Percentiles rank a stretch among this genome's conserved stretches.
These are phyloP conservation scores for Stromatinia cepivora DNA, from an alignment of 2,329 filamentous ascomycete species.

Conservation along the genomic window DNA sequence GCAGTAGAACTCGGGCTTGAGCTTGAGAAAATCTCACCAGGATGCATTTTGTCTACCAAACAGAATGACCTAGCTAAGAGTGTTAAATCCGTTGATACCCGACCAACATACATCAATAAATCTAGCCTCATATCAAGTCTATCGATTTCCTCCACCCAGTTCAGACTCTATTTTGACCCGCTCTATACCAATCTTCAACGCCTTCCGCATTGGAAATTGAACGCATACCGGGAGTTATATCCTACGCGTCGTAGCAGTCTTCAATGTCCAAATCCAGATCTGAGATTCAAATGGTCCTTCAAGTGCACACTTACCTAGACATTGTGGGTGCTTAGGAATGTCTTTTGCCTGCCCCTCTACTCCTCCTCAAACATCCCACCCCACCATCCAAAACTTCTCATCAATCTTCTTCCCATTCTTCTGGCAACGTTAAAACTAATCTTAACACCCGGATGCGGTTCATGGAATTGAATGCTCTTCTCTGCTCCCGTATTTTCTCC, in stretches of 20 bases:
- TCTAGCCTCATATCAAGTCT: no score
- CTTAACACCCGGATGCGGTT: not conserved
- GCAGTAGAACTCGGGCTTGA: no score
- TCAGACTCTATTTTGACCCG: no score
- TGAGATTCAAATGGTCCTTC: not conserved
- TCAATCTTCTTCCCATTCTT: not conserved
- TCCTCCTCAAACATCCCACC: conserved; percentile 1
- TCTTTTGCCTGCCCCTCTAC: not conserved
- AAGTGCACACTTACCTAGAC: not conserved
- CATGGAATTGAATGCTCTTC: not conserved
- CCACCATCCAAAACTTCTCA: not conserved
- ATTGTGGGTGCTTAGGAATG: accelerated
- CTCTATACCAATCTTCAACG: not conserved
- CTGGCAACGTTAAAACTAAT: not conserved
- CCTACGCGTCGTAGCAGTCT: no score
- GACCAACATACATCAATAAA: no score
- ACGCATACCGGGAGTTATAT: not conserved
- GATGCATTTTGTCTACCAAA: no score
- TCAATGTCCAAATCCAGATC: not conserved
- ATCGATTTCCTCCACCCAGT: no score
- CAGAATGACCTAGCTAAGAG: no score
- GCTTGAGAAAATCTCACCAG: no score
- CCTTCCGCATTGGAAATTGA: accelerated
- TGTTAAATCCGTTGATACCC: no score
- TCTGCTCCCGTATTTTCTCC: not conserved